Conservation (phyloP, 2,329 filamentous ascomycete genomes). For the Amphichorda felina region DNA sequence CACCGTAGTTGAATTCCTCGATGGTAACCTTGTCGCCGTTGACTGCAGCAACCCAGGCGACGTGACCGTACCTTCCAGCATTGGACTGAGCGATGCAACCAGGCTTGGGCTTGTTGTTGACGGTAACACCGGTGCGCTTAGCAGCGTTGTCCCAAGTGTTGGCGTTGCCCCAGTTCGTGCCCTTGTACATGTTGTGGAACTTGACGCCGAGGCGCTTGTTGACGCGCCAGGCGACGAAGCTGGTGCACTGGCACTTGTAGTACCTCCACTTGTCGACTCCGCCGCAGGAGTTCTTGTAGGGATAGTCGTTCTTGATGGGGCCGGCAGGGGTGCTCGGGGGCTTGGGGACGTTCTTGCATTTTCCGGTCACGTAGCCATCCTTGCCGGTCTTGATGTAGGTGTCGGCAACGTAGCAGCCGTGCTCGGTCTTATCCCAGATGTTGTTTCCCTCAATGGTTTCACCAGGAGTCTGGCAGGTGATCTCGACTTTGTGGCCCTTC, state of each 20-base stretch:
- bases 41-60: conserved; percentile 8
- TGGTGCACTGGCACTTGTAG: conserved; percentile 10
- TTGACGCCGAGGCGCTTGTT: conserved; percentile 9
- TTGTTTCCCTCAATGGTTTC: not conserved
- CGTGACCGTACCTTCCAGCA: conserved; percentile 6
- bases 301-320: conserved; percentile 7
- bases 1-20: conserved; percentile 9
- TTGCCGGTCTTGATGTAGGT: not conserved
- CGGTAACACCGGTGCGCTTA: conserved; percentile 3
- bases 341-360: too few species aligned
- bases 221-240: conserved; percentile 10
- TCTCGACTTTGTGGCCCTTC: not conserved
- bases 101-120: conserved; percentile 7
- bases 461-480: conserved; percentile 1
- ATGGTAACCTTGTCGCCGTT: conserved; percentile 6
- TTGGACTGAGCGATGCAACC: conserved; percentile 8
- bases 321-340: not conserved
- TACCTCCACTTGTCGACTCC: conserved; percentile 7
- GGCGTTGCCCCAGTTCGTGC: conserved; percentile 9
- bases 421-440: conserved; percentile 1
- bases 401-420: conserved; percentile 3
- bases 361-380: not conserved
- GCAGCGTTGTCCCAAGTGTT: conserved; percentile 10
- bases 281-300: conserved; percentile 8
- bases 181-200: conserved; percentile 10